Conservation (phyloP, 257 asterid species). For the Solanum peruvianum region DNA sequence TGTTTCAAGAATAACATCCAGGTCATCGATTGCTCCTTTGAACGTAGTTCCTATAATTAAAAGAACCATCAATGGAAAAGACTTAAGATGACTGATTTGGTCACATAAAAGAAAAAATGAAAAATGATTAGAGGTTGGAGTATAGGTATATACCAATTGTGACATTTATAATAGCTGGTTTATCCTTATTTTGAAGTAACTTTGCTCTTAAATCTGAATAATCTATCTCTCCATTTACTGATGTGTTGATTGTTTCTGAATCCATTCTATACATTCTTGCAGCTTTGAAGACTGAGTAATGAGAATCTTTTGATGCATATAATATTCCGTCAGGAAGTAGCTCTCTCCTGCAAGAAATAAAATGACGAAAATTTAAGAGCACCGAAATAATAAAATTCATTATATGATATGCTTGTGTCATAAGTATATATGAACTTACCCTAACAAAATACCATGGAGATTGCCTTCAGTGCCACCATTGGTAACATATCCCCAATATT, state of each 20-base stretch:
- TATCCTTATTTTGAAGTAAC: slow-evolving; percentile 1
- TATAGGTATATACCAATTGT: too few relatives aligned
- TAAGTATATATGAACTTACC: background rate
- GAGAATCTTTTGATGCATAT: slow-evolving; percentile 1
- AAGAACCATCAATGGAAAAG: too few relatives aligned
- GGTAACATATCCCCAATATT: slow-evolving; percentile 13
- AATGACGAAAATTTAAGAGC: too few relatives aligned
- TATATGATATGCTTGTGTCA: background rate
- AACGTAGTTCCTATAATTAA: too few relatives aligned
- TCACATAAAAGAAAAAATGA: accelerated
- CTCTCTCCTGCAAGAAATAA: background rate
- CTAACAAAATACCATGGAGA: slow-evolving; percentile 11
- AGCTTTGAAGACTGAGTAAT: background rate
- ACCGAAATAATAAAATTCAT: background rate
- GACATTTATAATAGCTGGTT: background rate
- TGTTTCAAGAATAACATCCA: too few relatives aligned
- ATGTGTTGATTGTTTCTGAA: background rate
- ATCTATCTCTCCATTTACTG: background rate
- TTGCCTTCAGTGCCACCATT: slow-evolving; percentile 21
- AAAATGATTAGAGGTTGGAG: too few relatives aligned
- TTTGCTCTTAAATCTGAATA: background rate
- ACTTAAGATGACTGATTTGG: too few relatives aligned
- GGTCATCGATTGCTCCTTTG: too few relatives aligned
- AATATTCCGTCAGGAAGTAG: slow-evolving; percentile 1
- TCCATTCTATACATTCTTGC: slow-evolving; percentile 9